Conservation (phyloP, 805 yeast species). For the Cephaloascus albidus region DNA sequence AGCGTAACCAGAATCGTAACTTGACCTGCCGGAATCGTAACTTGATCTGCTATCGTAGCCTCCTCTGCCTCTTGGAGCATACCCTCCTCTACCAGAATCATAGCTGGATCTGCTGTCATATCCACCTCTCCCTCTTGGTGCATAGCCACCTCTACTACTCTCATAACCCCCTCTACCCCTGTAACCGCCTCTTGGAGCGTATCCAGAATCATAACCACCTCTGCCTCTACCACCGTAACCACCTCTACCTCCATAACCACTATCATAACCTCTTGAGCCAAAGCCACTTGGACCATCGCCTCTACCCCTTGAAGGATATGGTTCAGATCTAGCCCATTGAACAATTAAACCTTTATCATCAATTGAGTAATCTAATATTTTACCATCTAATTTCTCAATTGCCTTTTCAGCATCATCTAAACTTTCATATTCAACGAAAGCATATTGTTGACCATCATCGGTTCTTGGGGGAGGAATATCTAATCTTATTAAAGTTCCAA, state of each 20-base stretch:
- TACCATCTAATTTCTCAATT: slow-evolving; percentile 33
- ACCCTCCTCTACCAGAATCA: no score
- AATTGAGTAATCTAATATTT: slow-evolving; percentile 28
- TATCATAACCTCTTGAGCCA: slow-evolving; percentile 16
- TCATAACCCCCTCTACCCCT: slow-evolving; percentile 4
- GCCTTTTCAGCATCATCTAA: slow-evolving; percentile 47
- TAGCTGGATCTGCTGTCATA: no score
- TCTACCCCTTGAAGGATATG: slow-evolving; percentile 24
- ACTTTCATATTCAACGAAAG: slow-evolving; percentile 51
- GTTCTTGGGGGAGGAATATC: slow-evolving; percentile 57
- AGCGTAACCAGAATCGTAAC: no score
- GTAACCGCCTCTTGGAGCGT: neutral
- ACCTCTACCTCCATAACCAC: slow-evolving; percentile 6
- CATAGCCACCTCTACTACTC: slow-evolving; percentile 3
- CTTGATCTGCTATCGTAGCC: no score
- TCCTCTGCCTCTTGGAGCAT: slow-evolving; percentile 7
- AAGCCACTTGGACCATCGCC: slow-evolving; percentile 11
- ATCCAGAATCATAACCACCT: slow-evolving; percentile 2
- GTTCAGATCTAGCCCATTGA: slow-evolving; percentile 49
- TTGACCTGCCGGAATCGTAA: no score
- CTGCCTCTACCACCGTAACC: slow-evolving; percentile 7
- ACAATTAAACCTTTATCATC: slow-evolving; percentile 33
- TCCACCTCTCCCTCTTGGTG: slow-evolving; percentile 6
- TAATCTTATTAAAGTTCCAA: slow-evolving; percentile 47
- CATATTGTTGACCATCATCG: slow-evolving; percentile 50